Evolutionary conservation across 768 basidiomycete genomes (phyloP), one percentile per base, ranked within the genome.

Genomic region (Macrocybe gigantea): DNA sequence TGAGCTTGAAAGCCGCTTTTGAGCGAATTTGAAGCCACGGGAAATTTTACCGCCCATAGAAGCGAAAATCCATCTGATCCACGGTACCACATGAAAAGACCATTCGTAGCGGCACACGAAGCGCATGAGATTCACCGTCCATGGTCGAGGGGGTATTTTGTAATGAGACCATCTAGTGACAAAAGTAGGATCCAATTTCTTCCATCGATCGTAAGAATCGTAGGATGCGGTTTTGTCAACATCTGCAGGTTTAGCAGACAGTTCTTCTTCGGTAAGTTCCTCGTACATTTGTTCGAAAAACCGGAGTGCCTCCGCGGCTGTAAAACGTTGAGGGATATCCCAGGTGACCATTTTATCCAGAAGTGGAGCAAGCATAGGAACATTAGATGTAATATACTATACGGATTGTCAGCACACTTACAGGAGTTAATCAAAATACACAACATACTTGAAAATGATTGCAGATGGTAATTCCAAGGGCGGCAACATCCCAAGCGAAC

Each of bases 401-500:
- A 15, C 7, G 7, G 15, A n/a, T 29, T 41, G 38, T 38, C 15
- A 29, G 12, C 12, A 22, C 22, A 22, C 22, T 22, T 22, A 22
- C 22, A 22, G 22, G 22, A 22, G 22, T 22, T 22, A 22, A 22
- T 22, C 22, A 4, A 22, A 22, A 22, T 22, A 22, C 4, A 22
- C 22, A 22, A 22, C 22, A 22, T 22, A 22, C 22, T 41, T 41
- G n/a, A 15, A 41, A 6, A 41, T 32, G 12, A 15, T 15, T 5
- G 22, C 22, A 15, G 15, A 41, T 41, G 12, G 41, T 41, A 7
- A 41, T 11, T 29, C 62, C 62, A 41, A 64, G 13, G 12, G 42
- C 43, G 7, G 57, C 58, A 8, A 65, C 60, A 37, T 63, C 63
- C 36, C 50, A 58, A 0, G 57, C 54, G 41, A 60, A 62, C 1